Evolutionary conservation across 192 early-diverging fungal species (phyloP), one percentile per base, ranked within the genome.

Genomic region (Thoreauomyces humboldtii): DNA sequence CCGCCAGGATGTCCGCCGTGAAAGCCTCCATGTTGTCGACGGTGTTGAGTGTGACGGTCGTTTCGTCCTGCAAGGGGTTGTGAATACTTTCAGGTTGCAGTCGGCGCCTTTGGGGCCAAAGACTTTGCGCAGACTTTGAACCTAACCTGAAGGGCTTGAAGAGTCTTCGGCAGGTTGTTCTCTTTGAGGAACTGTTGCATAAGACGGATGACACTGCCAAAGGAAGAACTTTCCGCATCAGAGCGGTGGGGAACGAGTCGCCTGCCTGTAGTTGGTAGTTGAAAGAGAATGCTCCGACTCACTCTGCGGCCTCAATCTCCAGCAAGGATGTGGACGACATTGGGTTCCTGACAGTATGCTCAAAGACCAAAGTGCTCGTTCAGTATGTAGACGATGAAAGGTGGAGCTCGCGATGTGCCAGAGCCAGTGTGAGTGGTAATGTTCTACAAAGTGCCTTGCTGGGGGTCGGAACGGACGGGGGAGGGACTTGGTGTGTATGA

Each of bases 151-250:
- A 98, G 77, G 1, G 87, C 75, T 9, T 79, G 79, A 11, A 95
- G 77, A 7, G 91, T 87, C n/a, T 79, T 80, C 41, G 80, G 83
- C 28, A 98, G 78, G 60, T 91, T 95, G 61, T 93, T 89, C 65
- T 96, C 95, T 59, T 90, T 91, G 36, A 95, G 75, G 63, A 98
- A 98, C 69, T 96, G 95, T 64, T 89, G 79, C 43, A 96, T 87
- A n/a, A 98, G 82, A 22, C 92, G 87, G 64, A 96, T 86, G 7
- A 92, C 87, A 31, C 50, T 52, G 50, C n/a, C n/a, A n/a, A 4
- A 52, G 29, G 27, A 27, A 31, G 11, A 41, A 9, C 38, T 12
- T 9, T 41, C 9, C 9, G 38, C 9, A 41, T n/a, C n/a, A 41
- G 9, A n/a, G 38, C 38, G 11, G n/a, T 41, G n/a, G n/a, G 9